These are phyloP conservation scores for Wickerhamiella kurtzmanii DNA, from an alignment of 805 yeast species.

Conservation along the genomic window DNA sequence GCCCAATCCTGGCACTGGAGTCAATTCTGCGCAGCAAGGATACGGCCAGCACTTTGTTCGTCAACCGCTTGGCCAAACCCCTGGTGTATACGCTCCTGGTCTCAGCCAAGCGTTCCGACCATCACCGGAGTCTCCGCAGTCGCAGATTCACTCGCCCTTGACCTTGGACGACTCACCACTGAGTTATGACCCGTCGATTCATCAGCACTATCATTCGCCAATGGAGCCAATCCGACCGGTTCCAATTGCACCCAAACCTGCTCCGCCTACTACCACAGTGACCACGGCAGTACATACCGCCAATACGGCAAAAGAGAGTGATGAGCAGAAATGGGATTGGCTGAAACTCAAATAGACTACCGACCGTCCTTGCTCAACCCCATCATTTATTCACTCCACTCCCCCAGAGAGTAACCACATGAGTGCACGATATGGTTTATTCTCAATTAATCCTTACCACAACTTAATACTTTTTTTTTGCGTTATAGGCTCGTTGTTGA, in stretches of 20 bases:
- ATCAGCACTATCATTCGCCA: slow-evolving; percentile 1
- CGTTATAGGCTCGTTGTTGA: neutral
- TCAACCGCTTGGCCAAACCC: too few relatives aligned
- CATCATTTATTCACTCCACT: neutral
- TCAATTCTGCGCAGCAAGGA: too few relatives aligned
- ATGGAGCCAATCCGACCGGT: slow-evolving; percentile 6
- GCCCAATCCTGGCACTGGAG: too few relatives aligned
- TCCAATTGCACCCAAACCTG: slow-evolving; percentile 20
- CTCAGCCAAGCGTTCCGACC: too few relatives aligned
- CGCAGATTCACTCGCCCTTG: slow-evolving; percentile 1
- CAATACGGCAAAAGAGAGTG: slow-evolving; percentile 3
- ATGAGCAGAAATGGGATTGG: slow-evolving; percentile 21
- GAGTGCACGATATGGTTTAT: too few relatives aligned
- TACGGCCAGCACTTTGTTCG: too few relatives aligned
- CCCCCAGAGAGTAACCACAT: too few relatives aligned
- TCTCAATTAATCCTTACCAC: neutral
- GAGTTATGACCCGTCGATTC: neutral
- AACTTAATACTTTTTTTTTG: neutral
- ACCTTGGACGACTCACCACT: slow-evolving; percentile 1
- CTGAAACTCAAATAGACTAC: slow-evolving; percentile 11
- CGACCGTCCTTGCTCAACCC: neutral
- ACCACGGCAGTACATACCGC: slow-evolving; percentile 2
- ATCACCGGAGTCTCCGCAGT: neutral
- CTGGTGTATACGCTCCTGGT: too few relatives aligned
- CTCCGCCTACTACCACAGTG: slow-evolving; percentile 18